Conservation (phyloP, 2,329 filamentous ascomycete genomes). For the Neurospora sp. region DNA sequence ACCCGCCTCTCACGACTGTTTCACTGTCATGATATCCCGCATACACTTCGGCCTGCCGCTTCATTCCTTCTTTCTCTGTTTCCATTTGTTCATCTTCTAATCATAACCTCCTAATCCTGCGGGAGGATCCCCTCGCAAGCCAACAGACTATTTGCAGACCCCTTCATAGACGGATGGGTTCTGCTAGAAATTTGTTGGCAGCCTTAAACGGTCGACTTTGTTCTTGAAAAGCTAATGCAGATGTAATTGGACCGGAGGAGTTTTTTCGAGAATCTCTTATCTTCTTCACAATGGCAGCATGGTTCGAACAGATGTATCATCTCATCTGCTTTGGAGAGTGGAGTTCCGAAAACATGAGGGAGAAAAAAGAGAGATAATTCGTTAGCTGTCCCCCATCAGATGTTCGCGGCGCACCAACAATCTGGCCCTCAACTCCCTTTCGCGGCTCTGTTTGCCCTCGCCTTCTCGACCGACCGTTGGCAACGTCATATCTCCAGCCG, state of each 20-base stretch:
- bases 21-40: slow-evolving; percentile 49
- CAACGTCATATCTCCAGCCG: neutral
- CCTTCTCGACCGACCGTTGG: neutral
- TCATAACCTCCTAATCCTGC: slow-evolving; percentile 34
- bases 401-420: neutral
- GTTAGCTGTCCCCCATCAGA: neutral
- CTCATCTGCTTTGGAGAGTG: slow-evolving; percentile 9
- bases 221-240: slow-evolving; percentile 15
- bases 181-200: slow-evolving; percentile 12
- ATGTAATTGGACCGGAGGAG: slow-evolving; percentile 15
- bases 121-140: slow-evolving; percentile 21
- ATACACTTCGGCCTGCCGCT: slow-evolving; percentile 46
- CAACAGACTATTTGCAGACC: slow-evolving; percentile 12
- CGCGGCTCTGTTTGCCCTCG: neutral
- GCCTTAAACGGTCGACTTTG: slow-evolving; percentile 7
- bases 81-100: slow-evolving; percentile 33
- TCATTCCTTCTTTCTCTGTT: slow-evolving; percentile 37
- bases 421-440: neutral
- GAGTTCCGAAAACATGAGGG: neutral
- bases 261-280: slow-evolving; percentile 8
- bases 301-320: slow-evolving; percentile 10
- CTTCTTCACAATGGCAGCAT: slow-evolving; percentile 7
- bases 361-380: neutral
- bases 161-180: slow-evolving; percentile 8
- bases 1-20: slow-evolving; percentile 30